phyloP scores from a whole-genome alignment of 768 basidiomycete genomes.

The Lentinus brumalis region DNA sequence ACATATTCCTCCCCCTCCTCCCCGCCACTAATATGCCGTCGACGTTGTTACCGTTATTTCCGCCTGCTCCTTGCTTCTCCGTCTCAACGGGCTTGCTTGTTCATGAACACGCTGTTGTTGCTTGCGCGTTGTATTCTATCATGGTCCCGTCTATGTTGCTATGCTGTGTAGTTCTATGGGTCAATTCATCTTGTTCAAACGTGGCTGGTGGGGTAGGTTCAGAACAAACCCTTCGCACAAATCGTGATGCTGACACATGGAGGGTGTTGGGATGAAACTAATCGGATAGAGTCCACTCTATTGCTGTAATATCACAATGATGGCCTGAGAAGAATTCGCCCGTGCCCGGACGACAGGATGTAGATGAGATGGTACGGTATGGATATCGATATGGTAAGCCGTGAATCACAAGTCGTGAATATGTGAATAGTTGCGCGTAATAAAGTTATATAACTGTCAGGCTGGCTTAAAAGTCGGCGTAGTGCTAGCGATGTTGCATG shows the following conservation, averaged over 20 bases:
- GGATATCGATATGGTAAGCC: no score
- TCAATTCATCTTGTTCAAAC: slow-evolving; percentile 7
- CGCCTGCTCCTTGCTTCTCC: neutral
- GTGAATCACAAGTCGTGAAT: no score
- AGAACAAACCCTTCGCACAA: no score
- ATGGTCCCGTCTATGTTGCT: slow-evolving; percentile 8
- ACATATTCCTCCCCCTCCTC: neutral
- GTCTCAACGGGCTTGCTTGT: neutral
- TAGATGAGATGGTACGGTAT: no score
- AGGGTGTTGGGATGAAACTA: no score
- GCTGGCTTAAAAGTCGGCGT: neutral
- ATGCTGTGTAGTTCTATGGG: slow-evolving; percentile 19
- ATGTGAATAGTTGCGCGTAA: no score
- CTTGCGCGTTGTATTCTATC: slow-evolving; percentile 15
- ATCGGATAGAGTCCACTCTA: no score
- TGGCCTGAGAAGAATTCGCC: no score
- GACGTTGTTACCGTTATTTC: neutral
- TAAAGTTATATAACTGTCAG: neutral
- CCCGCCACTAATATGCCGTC: slow-evolving; percentile 4
- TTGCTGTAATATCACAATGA: no score
- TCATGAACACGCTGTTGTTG: slow-evolving; percentile 9
- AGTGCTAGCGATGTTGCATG: slow-evolving; percentile 47
- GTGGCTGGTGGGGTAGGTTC: neutral
- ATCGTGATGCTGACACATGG: no score
- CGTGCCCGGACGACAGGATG: no score